A percentile compares a stretch with the other conserved stretches of the same genome.
Evolutionary conservation across 1,284 basidiomycete genomes (phyloP).

Genomic region (Ceratobasidium sp.): DNA sequence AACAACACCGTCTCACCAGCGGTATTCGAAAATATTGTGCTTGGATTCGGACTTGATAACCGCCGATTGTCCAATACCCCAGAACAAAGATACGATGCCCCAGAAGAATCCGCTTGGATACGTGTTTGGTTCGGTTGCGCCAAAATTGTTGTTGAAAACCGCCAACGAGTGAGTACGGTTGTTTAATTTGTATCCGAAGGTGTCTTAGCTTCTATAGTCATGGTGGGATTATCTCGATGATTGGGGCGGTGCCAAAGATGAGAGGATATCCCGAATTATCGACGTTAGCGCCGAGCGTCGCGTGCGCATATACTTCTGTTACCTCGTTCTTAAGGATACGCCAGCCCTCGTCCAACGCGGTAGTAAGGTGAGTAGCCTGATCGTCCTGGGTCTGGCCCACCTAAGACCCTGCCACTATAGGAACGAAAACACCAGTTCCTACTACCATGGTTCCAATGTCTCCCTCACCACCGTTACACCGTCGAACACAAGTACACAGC

Average conservation of each 20-base stretch:
- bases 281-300: slow-evolving; percentile 35
- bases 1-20: slow-evolving; percentile 68
- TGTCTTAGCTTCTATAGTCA: background rate
- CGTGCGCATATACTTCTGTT: slow-evolving; percentile 43
- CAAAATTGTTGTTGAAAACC: slow-evolving; percentile 73
- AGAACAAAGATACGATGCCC: slow-evolving; percentile 51
- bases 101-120: slow-evolving; percentile 65
- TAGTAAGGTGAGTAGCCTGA: slow-evolving; percentile 3
- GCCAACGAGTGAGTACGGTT: slow-evolving; percentile 61
- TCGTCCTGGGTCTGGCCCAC: background rate
- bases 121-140: slow-evolving; percentile 85
- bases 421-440: slow-evolving; percentile 38
- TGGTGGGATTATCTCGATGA: slow-evolving; percentile 39
- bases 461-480: slow-evolving; percentile 38
- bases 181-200: slow-evolving; percentile 46
- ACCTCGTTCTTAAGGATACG: slow-evolving; percentile 19
- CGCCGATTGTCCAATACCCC: slow-evolving; percentile 54
- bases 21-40: slow-evolving; percentile 72
- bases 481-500: slow-evolving; percentile 44
- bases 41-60: slow-evolving; percentile 57
- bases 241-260: slow-evolving; percentile 35
- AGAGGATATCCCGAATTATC: slow-evolving; percentile 40
- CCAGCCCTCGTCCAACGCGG: slow-evolving; percentile 16
- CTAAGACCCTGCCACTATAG: background rate
- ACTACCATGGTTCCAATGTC: slow-evolving; percentile 38